Percentiles rank a stretch among this genome's conserved stretches.
phyloP scores from a whole-genome alignment of 768 basidiomycete genomes.

The Boletus vermiculosoides region DNA sequence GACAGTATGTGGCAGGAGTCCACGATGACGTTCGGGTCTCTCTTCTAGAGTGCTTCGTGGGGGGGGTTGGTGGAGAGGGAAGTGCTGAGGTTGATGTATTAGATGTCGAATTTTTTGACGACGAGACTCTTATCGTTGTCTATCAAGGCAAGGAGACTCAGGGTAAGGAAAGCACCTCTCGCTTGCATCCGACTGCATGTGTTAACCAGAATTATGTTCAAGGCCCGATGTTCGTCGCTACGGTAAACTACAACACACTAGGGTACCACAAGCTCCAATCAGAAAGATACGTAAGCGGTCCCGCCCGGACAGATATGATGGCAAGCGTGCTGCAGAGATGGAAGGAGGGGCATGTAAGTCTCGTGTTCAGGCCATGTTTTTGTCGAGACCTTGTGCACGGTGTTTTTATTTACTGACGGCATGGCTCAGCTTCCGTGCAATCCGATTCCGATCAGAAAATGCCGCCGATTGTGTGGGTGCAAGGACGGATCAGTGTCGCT shows the following conservation, averaged over 20 bases:
- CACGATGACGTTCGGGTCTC: constrained; percentile 44
- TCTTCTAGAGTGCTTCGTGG: constrained; percentile 49
- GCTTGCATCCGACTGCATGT: constrained; percentile 14
- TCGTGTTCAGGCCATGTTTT: constrained; percentile 30
- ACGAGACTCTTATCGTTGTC: constrained; percentile 63
- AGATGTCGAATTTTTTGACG: constrained; percentile 79
- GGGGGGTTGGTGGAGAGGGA: constrained; percentile 33
- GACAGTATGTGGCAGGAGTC: constrained; percentile 36
- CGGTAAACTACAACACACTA: constrained; percentile 59
- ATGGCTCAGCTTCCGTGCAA: constrained; percentile 48
- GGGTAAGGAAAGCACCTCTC: constrained; percentile 42
- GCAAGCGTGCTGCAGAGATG: constrained; percentile 51
- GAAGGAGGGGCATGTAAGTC: constrained; percentile 64
- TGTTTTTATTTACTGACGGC: constrained; percentile 34
- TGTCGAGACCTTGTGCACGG: constrained; percentile 30
- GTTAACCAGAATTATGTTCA: constrained; percentile 34
- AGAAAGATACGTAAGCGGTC: constrained; percentile 50
- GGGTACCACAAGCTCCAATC: constrained; percentile 53
- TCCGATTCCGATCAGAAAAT: constrained; percentile 53
- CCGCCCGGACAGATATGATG: constrained; percentile 68
- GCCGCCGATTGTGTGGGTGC: constrained; percentile 54
- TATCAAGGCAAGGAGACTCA: constrained; percentile 48
- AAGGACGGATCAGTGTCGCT: constrained; percentile 53
- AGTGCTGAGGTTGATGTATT: constrained; percentile 49
- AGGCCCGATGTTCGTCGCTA: constrained; percentile 62